These are phyloP conservation scores for Globisporangium abappressorium DNA, from an alignment of 352 stramenopile genomes.

Conservation along the genomic window DNA sequence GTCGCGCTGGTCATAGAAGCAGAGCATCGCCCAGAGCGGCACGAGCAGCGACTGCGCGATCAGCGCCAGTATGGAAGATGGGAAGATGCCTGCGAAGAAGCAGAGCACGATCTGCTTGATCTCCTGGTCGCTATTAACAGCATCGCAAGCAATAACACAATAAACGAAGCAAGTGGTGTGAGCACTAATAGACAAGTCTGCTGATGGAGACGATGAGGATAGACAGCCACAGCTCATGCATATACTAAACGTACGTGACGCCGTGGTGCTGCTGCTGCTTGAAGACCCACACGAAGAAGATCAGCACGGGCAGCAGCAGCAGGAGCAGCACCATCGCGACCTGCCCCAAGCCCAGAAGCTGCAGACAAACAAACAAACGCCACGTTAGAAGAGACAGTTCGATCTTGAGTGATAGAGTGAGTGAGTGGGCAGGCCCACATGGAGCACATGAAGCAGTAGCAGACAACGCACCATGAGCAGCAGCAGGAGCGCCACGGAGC, in stretches of 20 bases:
- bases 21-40: slow-evolving; percentile 37
- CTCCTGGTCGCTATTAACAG: slow-evolving; percentile 48
- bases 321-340: slow-evolving; percentile 27
- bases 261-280: slow-evolving; percentile 45
- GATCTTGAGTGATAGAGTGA: not conserved
- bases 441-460: too few relatives aligned
- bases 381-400: not conserved
- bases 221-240: too few relatives aligned
- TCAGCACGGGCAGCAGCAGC: slow-evolving; percentile 26
- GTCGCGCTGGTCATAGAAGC: slow-evolving; percentile 55
- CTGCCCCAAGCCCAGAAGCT: slow-evolving; percentile 30
- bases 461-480: slow-evolving; percentile 20
- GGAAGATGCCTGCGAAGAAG: slow-evolving; percentile 53
- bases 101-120: slow-evolving; percentile 53
- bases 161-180: not conserved
- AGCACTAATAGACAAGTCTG: not conserved
- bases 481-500: slow-evolving; percentile 17
- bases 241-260: slow-evolving; percentile 31
- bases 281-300: slow-evolving; percentile 37
- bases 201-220: too few relatives aligned
- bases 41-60: slow-evolving; percentile 36
- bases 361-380: not conserved
- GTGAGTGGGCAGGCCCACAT: too few relatives aligned
- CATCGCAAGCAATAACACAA: not conserved
- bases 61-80: slow-evolving; percentile 37